Evolutionary conservation across 2,329 filamentous ascomycete genomes (phyloP).

Genomic region (Neopestalotiopsis sp.): DNA sequence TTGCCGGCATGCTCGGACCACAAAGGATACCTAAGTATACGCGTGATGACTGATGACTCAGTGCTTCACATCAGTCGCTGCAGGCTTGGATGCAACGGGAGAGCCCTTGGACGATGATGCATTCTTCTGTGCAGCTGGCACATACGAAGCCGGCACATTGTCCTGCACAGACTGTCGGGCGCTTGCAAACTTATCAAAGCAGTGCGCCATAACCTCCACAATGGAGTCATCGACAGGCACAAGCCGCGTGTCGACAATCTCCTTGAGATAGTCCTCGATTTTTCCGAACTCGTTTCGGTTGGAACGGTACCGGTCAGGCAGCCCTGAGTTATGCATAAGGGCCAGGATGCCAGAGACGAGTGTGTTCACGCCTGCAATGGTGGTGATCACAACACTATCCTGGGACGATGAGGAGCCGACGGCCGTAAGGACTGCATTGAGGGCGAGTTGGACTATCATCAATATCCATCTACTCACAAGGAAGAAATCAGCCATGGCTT

Average conservation of each 20-base stretch:
- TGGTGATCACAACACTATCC: conserved; percentile 49
- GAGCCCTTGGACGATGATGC: background rate
- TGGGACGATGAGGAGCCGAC: conserved; percentile 49
- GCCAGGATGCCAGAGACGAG: conserved; percentile 56
- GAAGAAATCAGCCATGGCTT: too few relatives aligned
- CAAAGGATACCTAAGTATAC: background rate
- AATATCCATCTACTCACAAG: conserved; percentile 47
- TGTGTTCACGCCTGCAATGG: conserved; percentile 57
- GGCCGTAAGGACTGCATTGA: conserved; percentile 56
- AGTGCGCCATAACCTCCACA: conserved; percentile 53
- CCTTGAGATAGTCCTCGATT: conserved; percentile 56
- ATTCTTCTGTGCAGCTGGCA: conserved; percentile 20
- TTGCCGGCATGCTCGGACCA: background rate
- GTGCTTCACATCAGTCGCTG: conserved; percentile 2
- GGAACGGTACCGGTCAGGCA: conserved; percentile 57
- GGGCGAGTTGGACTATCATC: conserved; percentile 54
- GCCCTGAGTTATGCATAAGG: conserved; percentile 58
- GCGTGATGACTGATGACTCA: background rate
- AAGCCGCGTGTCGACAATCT: conserved; percentile 54
- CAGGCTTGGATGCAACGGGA: background rate
- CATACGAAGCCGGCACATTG: conserved; percentile 52
- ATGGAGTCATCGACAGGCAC: conserved; percentile 47
- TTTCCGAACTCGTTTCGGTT: conserved; percentile 55
- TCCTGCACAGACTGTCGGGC: conserved; percentile 54
- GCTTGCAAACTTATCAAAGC: conserved; percentile 50